A percentile compares a stretch with the other conserved stretches of the same genome.
These are phyloP conservation scores for Xanthoparmelia taractica DNA, from an alignment of 495 filamentous ascomycete species.

Conservation along the genomic window DNA sequence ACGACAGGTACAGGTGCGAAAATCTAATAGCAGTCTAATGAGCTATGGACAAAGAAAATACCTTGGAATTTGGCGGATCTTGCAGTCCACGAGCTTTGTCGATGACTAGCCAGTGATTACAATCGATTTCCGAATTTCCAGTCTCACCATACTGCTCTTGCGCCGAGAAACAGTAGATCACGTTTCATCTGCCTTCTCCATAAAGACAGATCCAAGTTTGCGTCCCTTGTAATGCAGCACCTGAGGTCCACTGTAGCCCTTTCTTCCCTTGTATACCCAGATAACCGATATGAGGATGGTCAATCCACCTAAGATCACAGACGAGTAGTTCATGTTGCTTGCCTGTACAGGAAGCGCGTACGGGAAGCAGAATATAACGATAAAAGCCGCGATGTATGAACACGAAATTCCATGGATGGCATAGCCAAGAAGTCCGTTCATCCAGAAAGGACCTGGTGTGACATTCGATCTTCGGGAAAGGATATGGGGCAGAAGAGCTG, in stretches of 20 bases:
- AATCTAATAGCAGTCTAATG: background rate
- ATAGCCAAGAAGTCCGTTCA: slow-evolving; percentile 53
- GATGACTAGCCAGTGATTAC: background rate
- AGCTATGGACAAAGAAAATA: background rate
- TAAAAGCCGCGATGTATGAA: slow-evolving; percentile 59
- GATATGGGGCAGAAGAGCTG: slow-evolving; percentile 67
- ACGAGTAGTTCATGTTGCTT: slow-evolving; percentile 62
- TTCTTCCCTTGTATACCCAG: slow-evolving; percentile 31
- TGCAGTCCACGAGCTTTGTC: background rate
- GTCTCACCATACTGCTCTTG: no score
- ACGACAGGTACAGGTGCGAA: background rate
- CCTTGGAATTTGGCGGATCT: background rate
- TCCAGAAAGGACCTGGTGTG: slow-evolving; percentile 58
- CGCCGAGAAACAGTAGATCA: background rate
- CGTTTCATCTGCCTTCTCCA: background rate
- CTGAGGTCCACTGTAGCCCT: slow-evolving; percentile 15
- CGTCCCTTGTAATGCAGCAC: background rate
- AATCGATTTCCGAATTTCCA: background rate
- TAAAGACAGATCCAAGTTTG: background rate
- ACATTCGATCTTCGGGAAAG: slow-evolving; percentile 56
- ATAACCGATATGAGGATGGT: slow-evolving; percentile 39
- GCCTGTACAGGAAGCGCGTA: slow-evolving; percentile 48
- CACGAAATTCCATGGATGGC: slow-evolving; percentile 51
- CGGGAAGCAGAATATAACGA: slow-evolving; percentile 74
- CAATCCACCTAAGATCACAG: slow-evolving; percentile 55